Base-by-base conservation (phyloP, 805 yeast genomes). In the Pichia deserticola region DNA sequence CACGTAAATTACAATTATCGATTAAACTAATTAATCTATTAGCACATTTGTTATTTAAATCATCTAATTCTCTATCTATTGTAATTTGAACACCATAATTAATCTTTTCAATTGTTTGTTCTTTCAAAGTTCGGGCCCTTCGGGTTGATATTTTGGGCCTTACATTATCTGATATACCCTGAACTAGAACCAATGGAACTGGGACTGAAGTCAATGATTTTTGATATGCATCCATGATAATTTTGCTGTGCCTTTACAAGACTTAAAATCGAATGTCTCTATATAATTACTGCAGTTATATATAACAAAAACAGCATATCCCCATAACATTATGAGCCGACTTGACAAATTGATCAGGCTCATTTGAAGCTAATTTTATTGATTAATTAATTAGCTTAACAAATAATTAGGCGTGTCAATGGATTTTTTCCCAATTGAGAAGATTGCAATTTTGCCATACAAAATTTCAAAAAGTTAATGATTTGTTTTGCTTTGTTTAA, bases 131-230 rank as follows among this genome's bases (percentile, higher is more conserved):
- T 36, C 47, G 10, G 25, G 47, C 12, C 12, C 54, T 41, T 30
- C 40, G 35, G 4, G 29, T 33, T 5, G 11, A 12, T 3, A 15
- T 9, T 25, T 27, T 35, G 7, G 54, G 57, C 5, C 48, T 40
- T 38, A 49, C 20, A 8, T 38, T 25, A 12, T 30, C 15, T 1
- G 50, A 74, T 5, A 74, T 52, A 1, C 78, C 78, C 50, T 74
- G 78, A 3, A 74, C 52, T 1, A 68, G 57, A 27, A 74, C 68
- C 46, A 74, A 53, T 0, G 78, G 78, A 0, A 71, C 61, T 42
- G 66, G 56, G 30, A 71, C 61, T 1, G 64, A 47, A 1, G 70
- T 60, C 36, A 64, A 54, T 40, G 68, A 70, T 0, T 54, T 40
- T 5, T 73, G 73, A 51, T 68, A 72, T 11, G 66, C 54, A 44